Evolutionary conservation across 1,284 basidiomycete species (phyloP).

Genomic region (Wolfiporia cocos): DNA sequence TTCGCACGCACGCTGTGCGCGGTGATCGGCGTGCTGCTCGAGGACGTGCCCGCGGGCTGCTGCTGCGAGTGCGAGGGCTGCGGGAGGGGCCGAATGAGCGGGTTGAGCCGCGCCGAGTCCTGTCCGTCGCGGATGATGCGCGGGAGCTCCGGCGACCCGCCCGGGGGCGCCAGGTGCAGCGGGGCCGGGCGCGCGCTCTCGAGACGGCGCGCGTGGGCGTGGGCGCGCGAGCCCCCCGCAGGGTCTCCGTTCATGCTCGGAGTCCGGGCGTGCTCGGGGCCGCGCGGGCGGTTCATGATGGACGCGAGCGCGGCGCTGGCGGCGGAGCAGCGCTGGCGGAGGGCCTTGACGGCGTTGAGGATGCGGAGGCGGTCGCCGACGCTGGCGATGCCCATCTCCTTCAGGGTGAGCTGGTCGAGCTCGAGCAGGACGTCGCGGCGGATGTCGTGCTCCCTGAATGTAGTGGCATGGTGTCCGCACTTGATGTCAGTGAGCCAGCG

Average conservation of each 20-base stretch:
- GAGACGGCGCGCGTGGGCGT: conserved; percentile 29
- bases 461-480: conserved; percentile 61
- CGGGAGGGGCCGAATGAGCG: conserved; percentile 38
- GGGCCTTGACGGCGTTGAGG: conserved; percentile 73
- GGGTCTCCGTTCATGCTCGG: conserved; percentile 20
- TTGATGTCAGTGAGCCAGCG: conserved; percentile 70
- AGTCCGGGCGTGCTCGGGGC: conserved; percentile 18
- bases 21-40: conserved; percentile 27
- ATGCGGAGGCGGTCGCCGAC: conserved; percentile 89
- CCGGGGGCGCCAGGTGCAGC: conserved; percentile 47
- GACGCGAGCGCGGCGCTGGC: conserved; percentile 21
- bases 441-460: conserved; percentile 83
- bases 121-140: conserved; percentile 59
- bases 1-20: conserved; percentile 36
- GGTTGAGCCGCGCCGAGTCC: conserved; percentile 41
- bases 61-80: too few species aligned
- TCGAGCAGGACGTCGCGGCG: conserved; percentile 85
- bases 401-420: conserved; percentile 78
- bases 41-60: conserved; percentile 25
- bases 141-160: conserved; percentile 49
- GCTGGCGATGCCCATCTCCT: conserved; percentile 84
- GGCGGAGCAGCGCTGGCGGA: conserved; percentile 53
- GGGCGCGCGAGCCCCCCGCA: conserved; percentile 5
- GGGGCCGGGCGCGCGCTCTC: conserved; percentile 62
- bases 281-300: conserved; percentile 19